Percentiles rank a stretch among this genome's conserved stretches.
These are phyloP conservation scores for Penicillium italicum DNA, from an alignment of 2,329 filamentous ascomycete genomes.

Conservation along the genomic window DNA sequence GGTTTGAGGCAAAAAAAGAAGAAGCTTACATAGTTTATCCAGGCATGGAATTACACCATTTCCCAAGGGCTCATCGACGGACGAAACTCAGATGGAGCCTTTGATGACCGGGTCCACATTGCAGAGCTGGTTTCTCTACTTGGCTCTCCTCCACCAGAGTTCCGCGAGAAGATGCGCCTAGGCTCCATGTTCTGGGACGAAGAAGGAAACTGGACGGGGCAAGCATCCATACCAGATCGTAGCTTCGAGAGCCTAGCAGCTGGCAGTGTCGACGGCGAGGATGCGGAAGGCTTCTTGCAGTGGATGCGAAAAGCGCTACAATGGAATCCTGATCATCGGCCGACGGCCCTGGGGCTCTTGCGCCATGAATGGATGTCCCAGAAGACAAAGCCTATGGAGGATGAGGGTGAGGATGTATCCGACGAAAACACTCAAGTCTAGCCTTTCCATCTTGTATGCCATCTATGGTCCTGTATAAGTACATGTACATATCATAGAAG, in stretches of 20 bases:
- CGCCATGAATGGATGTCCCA: conserved; percentile 38
- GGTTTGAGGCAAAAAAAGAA: too few relatives aligned
- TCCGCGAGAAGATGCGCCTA: conserved; percentile 15
- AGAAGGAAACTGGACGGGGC: conserved; percentile 19
- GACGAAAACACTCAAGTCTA: background rate
- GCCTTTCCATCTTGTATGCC: background rate
- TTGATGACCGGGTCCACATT: conserved; percentile 23
- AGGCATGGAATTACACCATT: conserved; percentile 6
- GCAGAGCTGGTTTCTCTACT: conserved; percentile 24
- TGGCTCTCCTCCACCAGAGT: conserved; percentile 14
- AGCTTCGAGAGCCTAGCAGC: conserved; percentile 8
- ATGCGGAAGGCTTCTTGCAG: conserved; percentile 24
- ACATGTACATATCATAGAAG: background rate
- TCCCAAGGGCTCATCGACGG: conserved; percentile 9
- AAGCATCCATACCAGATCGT: conserved; percentile 17
- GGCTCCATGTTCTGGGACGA: conserved; percentile 25
- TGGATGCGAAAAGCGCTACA: conserved; percentile 30
- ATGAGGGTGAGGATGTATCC: background rate
- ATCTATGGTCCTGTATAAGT: background rate
- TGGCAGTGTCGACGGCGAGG: conserved; percentile 18
- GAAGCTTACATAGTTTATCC: background rate
- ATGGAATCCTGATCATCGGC: conserved; percentile 27
- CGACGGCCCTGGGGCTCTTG: conserved; percentile 35
- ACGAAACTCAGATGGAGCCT: conserved; percentile 18
- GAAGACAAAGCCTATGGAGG: background rate